phyloP scores from a whole-genome alignment of 768 basidiomycete species.

The Russula brevipes region DNA sequence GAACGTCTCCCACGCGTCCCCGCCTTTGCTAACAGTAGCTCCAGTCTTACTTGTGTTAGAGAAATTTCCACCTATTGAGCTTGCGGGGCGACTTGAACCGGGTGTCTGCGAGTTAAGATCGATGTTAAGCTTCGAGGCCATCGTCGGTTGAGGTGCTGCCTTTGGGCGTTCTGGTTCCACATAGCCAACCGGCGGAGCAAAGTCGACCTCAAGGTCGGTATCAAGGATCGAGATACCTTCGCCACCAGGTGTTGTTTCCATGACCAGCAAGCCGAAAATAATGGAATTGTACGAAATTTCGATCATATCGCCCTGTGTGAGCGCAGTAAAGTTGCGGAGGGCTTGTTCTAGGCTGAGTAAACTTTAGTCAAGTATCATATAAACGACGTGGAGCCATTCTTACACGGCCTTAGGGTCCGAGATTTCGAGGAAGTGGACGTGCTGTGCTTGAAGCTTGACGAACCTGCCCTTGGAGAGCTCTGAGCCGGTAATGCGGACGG shows the following conservation, averaged over 20 bases:
- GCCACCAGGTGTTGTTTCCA: constrained; percentile 86
- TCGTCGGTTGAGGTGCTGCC: constrained; percentile 75
- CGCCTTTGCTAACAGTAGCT: constrained; percentile 61
- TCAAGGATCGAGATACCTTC: constrained; percentile 87
- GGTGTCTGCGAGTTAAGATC: constrained; percentile 84
- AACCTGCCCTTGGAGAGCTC: constrained; percentile 89
- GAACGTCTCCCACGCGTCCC: constrained; percentile 91
- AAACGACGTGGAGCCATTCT: constrained; percentile 32
- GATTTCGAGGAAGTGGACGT: constrained; percentile 91
- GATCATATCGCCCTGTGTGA: constrained; percentile 95
- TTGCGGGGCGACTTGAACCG: constrained; percentile 76
- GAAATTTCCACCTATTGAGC: constrained; percentile 66
- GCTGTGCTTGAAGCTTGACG: constrained; percentile 95
- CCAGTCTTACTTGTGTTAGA: constrained; percentile 45
- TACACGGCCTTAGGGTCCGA: constrained; percentile 98
- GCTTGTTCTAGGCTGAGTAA: constrained; percentile 81
- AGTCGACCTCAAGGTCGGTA: constrained; percentile 98
- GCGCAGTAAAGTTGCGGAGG: constrained; percentile 83
- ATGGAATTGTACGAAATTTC: constrained; percentile 98
- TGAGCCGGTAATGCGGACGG: constrained; percentile 86
- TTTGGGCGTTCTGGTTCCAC: constrained; percentile 89
- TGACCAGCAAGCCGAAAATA: constrained; percentile 89
- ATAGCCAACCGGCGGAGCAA: constrained; percentile 88
- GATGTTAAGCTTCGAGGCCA: constrained; percentile 96
- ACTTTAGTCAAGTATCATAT: not conserved